phyloP scores from a whole-genome alignment of 129 eudicot species.

The Artemisia tridentata region DNA sequence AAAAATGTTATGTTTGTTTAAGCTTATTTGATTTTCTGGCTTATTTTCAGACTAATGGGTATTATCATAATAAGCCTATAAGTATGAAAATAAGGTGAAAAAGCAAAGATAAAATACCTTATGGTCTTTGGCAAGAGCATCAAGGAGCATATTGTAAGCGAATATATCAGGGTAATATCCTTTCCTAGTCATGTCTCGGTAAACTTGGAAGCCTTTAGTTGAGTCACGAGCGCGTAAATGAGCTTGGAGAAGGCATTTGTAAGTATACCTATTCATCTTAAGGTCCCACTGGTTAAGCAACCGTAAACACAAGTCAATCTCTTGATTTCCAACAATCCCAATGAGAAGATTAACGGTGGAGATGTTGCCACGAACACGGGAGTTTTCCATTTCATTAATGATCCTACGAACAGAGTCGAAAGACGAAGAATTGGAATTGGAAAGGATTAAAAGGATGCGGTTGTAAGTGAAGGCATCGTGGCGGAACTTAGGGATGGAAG shows the following conservation, averaged over 20 bases:
- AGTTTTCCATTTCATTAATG: constrained; percentile 58
- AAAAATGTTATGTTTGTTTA: too few relatives aligned
- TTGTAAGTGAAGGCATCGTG: constrained; percentile 86
- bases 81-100: too few relatives aligned
- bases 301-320: constrained; percentile 60
- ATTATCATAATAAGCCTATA: too few relatives aligned
- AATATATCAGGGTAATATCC: constrained; percentile 64
- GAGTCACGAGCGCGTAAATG: constrained; percentile 54
- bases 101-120: too few relatives aligned
- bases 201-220: constrained; percentile 49
- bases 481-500: constrained; percentile 63
- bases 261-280: constrained; percentile 62
- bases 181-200: constrained; percentile 49
- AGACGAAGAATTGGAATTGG: constrained; percentile 30
- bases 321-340: constrained; percentile 52
- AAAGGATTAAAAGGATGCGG: constrained; percentile 55
- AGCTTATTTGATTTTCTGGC: too few relatives aligned
- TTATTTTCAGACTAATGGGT: neutral
- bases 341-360: constrained; percentile 84
- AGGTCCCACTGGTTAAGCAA: constrained; percentile 82
- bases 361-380: constrained; percentile 50
- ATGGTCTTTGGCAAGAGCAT: constrained; percentile 81
- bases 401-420: constrained; percentile 41
- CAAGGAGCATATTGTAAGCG: constrained; percentile 69
- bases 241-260: constrained; percentile 79